Conservation (phyloP, 257 asterid genomes). For the Fraxinus americana region DNA sequence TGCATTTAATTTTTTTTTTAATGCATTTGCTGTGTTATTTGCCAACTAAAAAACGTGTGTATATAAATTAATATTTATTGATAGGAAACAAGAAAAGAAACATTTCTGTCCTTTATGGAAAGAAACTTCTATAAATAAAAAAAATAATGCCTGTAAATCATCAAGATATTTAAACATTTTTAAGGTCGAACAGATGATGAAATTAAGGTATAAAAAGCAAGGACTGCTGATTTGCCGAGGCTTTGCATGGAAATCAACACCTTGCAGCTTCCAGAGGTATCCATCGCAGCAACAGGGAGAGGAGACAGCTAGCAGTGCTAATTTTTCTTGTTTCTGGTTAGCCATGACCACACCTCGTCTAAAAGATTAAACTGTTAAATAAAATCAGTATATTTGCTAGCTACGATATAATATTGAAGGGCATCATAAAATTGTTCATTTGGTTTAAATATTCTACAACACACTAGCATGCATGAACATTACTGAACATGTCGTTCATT, state of each 20-base stretch:
- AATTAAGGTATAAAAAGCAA: constrained; percentile 44
- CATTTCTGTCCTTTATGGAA: neutral
- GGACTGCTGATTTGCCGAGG: constrained; percentile 56
- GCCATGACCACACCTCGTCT: too few relatives aligned
- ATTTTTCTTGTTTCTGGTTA: too few relatives aligned
- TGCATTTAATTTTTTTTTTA: neutral
- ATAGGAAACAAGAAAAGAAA: neutral
- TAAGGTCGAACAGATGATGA: constrained; percentile 49
- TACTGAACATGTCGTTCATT: too few relatives aligned
- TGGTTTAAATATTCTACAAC: too few relatives aligned
- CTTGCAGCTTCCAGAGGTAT: constrained; percentile 1
- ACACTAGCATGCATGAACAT: too few relatives aligned
- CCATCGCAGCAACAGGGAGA: neutral
- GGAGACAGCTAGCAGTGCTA: too few relatives aligned
- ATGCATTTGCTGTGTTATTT: neutral
- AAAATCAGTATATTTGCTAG: too few relatives aligned
- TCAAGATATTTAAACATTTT: neutral
- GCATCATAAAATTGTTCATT: too few relatives aligned
- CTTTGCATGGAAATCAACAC: constrained; percentile 59
- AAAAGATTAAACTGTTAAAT: too few relatives aligned
- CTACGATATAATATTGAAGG: too few relatives aligned
- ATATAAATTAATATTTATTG: too few relatives aligned
- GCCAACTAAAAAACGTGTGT: too few relatives aligned
- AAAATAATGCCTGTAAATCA: neutral
- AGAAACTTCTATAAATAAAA: neutral